These are phyloP conservation scores for Cornus florida DNA, from an alignment of 148 eudicot genomes.

Conservation along the genomic window DNA sequence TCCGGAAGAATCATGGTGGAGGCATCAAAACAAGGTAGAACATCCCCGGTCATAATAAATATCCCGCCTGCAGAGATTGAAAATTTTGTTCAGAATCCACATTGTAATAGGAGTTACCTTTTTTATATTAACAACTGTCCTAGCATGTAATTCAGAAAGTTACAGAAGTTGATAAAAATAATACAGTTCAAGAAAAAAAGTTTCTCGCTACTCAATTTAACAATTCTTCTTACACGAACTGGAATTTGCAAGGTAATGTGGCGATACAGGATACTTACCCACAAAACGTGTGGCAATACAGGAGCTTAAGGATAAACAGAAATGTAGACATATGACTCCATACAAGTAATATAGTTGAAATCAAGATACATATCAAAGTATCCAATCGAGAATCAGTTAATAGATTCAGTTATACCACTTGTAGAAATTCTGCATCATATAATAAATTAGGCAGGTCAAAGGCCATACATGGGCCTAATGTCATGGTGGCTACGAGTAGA, in stretches of 20 bases:
- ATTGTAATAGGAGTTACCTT: not conserved
- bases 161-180: not conserved
- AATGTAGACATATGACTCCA: not conserved
- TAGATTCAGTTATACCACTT: not conserved
- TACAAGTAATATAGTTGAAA: not conserved
- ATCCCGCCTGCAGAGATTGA: constrained; percentile 68
- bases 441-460: not conserved
- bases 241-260: not conserved
- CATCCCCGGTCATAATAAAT: constrained; percentile 98
- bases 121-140: not conserved
- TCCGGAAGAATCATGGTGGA: constrained; percentile 82
- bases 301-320: not conserved
- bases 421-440: not conserved
- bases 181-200: not conserved
- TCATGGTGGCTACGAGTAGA: not conserved
- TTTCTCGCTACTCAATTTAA: not conserved
- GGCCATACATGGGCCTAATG: not conserved
- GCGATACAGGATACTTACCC: not conserved
- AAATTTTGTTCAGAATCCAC: not conserved
- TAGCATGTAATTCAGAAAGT: not conserved
- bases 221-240: not conserved
- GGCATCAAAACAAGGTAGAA: constrained; percentile 98
- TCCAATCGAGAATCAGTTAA: not conserved
- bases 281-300: not conserved
- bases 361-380: not conserved